Evolutionary conservation across 176 grass and related monocot species (phyloP), one percentile per base, ranked within the genome.

Genomic region (Guadua angustifolia): DNA sequence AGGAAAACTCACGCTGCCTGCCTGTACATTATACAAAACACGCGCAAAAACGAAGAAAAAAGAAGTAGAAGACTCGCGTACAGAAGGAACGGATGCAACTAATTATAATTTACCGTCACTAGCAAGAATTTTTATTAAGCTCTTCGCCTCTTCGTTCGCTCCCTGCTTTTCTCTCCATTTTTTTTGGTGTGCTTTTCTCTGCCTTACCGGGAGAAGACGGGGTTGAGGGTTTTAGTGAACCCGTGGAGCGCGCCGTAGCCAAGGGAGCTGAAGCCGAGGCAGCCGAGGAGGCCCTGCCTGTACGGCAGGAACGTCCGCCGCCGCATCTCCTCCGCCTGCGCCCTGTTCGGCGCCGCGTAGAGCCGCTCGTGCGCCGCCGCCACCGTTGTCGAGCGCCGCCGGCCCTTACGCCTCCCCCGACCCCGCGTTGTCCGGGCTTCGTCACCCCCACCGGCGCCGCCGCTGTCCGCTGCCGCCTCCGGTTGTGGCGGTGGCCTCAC

Each of bases 241-340:
- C 93, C 89, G 83, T 89, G 87, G 59, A 99, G 89, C 79, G 88
- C 91, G 59, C 97, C 93, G 86, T 94, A 99, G 49, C 97, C 88
- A 45, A 84, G 92, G 71, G 97, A 99, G 62, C 78, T 92, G 78
- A 99, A 99, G 57, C 93, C 93, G 22, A 99, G 83, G 86, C 93
- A 99, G 39, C 97, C 91, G 5, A 99, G 82, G 25, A 99, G 85
- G 36, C 97, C 97, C 83, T 92, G 91, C 24, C 97, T 84, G 86
- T 99, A 99, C 19, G 97, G 97, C 25, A 99, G 82, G 89, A 99
- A 99, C 55, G 97, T 99, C 66, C 91, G 91, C 84, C 89, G 93
- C 67, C 97, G 86, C 97, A 94, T 94, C 81, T 94, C 97, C 86
- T 99, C 91, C 44, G 93, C 88, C 33, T 96, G 93, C 66, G 91